These are phyloP conservation scores for Canavalia ensiformis DNA, from an alignment of 306 rosid species.

Conservation along the genomic window DNA sequence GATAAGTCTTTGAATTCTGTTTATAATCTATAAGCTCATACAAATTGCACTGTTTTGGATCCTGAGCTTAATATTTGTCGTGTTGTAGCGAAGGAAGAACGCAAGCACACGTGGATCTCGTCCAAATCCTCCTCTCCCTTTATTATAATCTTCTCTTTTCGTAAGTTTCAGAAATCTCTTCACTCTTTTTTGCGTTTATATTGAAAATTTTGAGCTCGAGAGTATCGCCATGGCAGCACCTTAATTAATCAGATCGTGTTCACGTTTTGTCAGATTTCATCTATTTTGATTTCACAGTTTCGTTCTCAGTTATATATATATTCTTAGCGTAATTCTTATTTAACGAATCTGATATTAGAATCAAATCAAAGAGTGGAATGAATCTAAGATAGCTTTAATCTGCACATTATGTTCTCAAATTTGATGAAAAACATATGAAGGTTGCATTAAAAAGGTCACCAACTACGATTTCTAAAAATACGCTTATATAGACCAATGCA, in stretches of 20 bases:
- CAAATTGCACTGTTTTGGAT: background rate
- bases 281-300: constrained; percentile 3
- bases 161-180: background rate
- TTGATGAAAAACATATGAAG: background rate
- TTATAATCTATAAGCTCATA: background rate
- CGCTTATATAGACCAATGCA: background rate
- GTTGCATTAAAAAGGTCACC: background rate
- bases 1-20: background rate
- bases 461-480: background rate
- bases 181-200: background rate
- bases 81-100: background rate
- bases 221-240: background rate
- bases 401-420: background rate
- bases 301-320: background rate
- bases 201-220: background rate
- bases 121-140: background rate
- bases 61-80: background rate
- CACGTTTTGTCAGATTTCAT: background rate
- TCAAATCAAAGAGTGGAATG: background rate
- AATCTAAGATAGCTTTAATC: background rate
- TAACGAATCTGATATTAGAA: constrained; percentile 8
- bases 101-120: background rate
- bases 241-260: background rate
- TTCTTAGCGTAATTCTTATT: background rate
- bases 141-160: background rate